A percentile compares a stretch with the other conserved stretches of the same genome.
Conservation (phyloP, 768 basidiomycete genomes). For the Leccinum ochraceum region DNA sequence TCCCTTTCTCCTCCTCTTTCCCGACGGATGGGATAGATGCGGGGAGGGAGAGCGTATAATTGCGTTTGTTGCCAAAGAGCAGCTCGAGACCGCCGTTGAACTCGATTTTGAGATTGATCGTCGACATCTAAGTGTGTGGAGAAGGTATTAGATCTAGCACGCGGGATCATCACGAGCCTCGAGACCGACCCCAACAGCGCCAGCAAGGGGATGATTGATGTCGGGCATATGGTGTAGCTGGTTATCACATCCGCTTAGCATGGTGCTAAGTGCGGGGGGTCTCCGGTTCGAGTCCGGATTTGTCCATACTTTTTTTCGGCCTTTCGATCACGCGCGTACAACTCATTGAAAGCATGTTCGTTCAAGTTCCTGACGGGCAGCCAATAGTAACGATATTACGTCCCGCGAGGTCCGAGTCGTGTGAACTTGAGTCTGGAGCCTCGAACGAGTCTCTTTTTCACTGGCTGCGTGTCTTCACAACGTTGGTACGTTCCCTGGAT, state of each 20-base stretch:
- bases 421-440: neutral
- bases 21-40: slow-evolving; percentile 30
- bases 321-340: neutral
- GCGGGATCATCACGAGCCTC: neutral
- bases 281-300: slow-evolving; percentile 43
- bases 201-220: no score
- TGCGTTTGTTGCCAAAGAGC: slow-evolving; percentile 71
- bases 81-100: slow-evolving; percentile 88
- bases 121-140: slow-evolving; percentile 5
- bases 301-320: slow-evolving; percentile 33
- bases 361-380: neutral
- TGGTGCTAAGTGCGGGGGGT: slow-evolving; percentile 37
- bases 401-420: neutral
- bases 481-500: neutral
- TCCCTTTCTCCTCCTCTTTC: neutral
- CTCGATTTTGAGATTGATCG: slow-evolving; percentile 57
- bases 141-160: neutral
- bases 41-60: slow-evolving; percentile 59
- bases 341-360: neutral
- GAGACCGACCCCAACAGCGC: neutral
- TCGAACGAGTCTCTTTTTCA: neutral
- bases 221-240: slow-evolving; percentile 42
- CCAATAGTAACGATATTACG: neutral
- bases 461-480: neutral
- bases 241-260: slow-evolving; percentile 44